Evolutionary conservation across 202 grass and related monocot species (phyloP).

Genomic region (Cymbopogon flexuosus): DNA sequence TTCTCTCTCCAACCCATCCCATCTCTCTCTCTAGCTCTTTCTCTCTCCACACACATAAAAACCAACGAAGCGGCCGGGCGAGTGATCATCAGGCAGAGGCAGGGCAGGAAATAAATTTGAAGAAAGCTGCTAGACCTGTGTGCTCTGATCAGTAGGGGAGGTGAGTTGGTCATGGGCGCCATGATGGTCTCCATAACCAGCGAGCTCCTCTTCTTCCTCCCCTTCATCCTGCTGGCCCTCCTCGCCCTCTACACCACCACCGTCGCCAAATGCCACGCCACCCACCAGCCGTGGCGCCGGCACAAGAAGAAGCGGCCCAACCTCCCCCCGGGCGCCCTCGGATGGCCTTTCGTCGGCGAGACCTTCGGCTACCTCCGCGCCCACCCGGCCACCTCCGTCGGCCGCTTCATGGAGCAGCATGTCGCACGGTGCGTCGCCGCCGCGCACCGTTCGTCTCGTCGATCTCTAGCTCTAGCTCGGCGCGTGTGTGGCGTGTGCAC

Average conservation of each 20-base stretch:
- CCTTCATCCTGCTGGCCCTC: conserved; percentile 57
- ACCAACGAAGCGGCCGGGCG: conserved; percentile 15
- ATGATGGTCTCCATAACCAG: conserved; percentile 49
- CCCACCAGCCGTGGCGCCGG: not conserved
- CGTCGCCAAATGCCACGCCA: conserved; percentile 43
- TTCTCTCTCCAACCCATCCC: not conserved
- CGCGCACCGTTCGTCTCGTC: too few relatives aligned
- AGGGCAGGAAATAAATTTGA: conserved; percentile 23
- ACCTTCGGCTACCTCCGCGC: conserved; percentile 89
- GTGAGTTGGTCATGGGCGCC: conserved; percentile 26
- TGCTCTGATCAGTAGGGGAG: not conserved
- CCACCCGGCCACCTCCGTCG: conserved; percentile 72
- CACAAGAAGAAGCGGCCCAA: conserved; percentile 51
- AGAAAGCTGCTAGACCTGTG: not conserved
- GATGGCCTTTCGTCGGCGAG: conserved; percentile 77
- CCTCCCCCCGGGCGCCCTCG: conserved; percentile 66
- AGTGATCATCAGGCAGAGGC: not conserved
- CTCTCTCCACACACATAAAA: not conserved
- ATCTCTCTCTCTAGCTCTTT: not conserved
- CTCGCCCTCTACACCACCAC: conserved; percentile 63
- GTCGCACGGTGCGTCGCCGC: conserved; percentile 53
- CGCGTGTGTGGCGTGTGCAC: too few relatives aligned
- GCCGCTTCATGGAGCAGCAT: conserved; percentile 83
- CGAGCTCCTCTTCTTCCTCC: conserved; percentile 70
- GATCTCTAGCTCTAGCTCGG: too few relatives aligned